These are phyloP conservation scores for Isatis lusitanica DNA, from an alignment of 441 rosid genomes.

Conservation along the genomic window DNA sequence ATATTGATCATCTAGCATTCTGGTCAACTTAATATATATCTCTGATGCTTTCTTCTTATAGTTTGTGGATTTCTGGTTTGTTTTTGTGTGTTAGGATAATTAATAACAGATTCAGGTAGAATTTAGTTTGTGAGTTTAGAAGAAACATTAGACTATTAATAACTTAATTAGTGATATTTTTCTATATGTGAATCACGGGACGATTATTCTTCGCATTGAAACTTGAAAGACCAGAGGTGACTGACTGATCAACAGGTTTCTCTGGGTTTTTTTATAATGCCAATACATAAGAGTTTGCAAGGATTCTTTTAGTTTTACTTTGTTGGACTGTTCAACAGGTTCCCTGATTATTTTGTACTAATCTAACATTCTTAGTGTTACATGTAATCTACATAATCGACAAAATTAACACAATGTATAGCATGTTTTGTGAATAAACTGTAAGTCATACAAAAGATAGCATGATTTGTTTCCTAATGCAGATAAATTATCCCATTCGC, in stretches of 20 bases:
- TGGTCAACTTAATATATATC: not conserved
- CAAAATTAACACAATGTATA: not conserved
- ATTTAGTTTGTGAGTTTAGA: not conserved
- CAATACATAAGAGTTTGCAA: conserved; percentile 17
- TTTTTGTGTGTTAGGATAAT: not conserved
- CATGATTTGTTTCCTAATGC: not conserved
- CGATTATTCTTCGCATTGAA: conserved; percentile 28
- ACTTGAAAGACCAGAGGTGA: conserved; percentile 18
- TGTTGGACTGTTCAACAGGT: too few relatives aligned
- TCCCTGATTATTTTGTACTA: too few relatives aligned
- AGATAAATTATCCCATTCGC: not conserved
- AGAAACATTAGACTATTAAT: not conserved
- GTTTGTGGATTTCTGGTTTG: not conserved
- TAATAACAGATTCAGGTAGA: not conserved
- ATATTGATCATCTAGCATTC: not conserved
- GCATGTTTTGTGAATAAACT: not conserved
- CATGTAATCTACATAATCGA: not conserved
- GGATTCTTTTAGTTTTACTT: not conserved
- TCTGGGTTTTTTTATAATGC: conserved; percentile 8
- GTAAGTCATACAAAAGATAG: not conserved
- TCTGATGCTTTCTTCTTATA: not conserved
- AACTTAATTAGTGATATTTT: not conserved
- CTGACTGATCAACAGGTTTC: conserved; percentile 20
- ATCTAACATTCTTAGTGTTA: not conserved
- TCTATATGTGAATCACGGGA: conserved; percentile 23